Conservation (phyloP, 805 yeast species). For the Saccharomycopsis fibuligera region DNA sequence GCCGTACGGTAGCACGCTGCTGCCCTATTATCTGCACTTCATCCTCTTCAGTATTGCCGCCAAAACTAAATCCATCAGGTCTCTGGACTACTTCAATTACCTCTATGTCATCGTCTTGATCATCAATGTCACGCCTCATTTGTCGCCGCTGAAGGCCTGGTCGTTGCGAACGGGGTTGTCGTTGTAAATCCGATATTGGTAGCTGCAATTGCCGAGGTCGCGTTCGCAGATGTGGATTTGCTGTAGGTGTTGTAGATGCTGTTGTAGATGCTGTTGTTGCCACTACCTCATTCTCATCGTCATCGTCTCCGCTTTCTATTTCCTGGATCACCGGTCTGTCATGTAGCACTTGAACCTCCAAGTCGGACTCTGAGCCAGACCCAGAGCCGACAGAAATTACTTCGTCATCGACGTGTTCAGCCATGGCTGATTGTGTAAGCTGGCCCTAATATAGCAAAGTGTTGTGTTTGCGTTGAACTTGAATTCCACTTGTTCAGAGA, state of each 20-base stretch:
- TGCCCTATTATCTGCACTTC: conserved; percentile 20
- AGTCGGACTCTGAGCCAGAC: conserved; percentile 1
- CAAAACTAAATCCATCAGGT: not conserved
- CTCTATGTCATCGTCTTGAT: conserved; percentile 2
- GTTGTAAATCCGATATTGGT: not conserved
- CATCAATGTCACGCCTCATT: not conserved
- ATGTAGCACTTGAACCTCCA: not conserved
- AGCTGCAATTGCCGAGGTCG: not conserved
- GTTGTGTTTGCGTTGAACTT: too few relatives aligned
- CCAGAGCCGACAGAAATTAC: not conserved
- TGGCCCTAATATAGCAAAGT: too few relatives aligned
- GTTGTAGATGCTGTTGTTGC: too few relatives aligned
- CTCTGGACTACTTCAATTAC: not conserved
- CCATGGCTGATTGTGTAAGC: too few relatives aligned
- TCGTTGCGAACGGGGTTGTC: not conserved
- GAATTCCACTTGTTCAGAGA: too few relatives aligned
- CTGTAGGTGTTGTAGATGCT: not conserved
- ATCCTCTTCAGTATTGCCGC: conserved; percentile 3
- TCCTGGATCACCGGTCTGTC: not conserved
- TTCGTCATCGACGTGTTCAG: too few relatives aligned
- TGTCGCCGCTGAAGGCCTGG: not conserved
- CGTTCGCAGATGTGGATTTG: not conserved
- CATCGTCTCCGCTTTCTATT: not conserved
- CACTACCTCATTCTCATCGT: not conserved
- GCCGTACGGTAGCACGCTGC: conserved; percentile 13